A percentile compares a stretch with the other conserved stretches of the same genome.
These are phyloP conservation scores for Aspergillus glaucus DNA, from an alignment of 2,329 filamentous ascomycete genomes.

Conservation along the genomic window DNA sequence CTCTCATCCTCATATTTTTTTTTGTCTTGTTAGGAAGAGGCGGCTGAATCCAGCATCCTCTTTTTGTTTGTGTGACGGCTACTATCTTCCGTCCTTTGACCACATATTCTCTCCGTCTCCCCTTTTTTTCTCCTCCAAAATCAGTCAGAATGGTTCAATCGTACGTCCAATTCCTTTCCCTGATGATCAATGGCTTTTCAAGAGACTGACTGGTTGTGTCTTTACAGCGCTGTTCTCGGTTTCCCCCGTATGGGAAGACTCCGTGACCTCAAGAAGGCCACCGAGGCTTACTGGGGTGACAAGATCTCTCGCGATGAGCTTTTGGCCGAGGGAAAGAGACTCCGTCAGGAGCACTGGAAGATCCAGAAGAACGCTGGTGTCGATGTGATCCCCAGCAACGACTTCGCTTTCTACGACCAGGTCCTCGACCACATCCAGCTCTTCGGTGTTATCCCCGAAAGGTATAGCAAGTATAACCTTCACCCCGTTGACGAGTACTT, in stretches of 20 bases:
- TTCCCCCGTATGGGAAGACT: conserved; percentile 98
- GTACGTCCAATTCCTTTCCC: conserved; percentile 31
- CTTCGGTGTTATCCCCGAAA: conserved; percentile 87
- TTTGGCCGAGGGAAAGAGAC: conserved; percentile 89
- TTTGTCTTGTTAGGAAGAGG: conserved; percentile 17
- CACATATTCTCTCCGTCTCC: conserved; percentile 2
- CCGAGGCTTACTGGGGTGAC: conserved; percentile 93
- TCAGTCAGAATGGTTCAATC: conserved; percentile 54
- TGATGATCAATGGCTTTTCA: neutral
- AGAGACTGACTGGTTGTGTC: conserved; percentile 2
- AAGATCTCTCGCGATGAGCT: conserved; percentile 91
- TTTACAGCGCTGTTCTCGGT: conserved; percentile 68
- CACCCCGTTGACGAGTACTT: conserved; percentile 94
- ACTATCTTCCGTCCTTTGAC: conserved; percentile 3
- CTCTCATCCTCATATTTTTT: conserved; percentile 10
- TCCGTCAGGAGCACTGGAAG: conserved; percentile 96
- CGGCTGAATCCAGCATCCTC: conserved; percentile 17
- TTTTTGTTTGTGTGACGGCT: conserved; percentile 7
- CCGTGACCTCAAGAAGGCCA: conserved; percentile 99
- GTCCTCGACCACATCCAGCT: conserved; percentile 97
- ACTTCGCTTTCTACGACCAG: conserved; percentile 98
- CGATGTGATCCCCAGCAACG: conserved; percentile 97
- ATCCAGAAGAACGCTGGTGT: conserved; percentile 98
- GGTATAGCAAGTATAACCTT: conserved; percentile 86
- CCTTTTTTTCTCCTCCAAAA: conserved; percentile 16